A percentile compares a stretch with the other conserved stretches of the same genome.
Conservation (phyloP, 768 basidiomycete genomes). For the Suillus paluster region DNA sequence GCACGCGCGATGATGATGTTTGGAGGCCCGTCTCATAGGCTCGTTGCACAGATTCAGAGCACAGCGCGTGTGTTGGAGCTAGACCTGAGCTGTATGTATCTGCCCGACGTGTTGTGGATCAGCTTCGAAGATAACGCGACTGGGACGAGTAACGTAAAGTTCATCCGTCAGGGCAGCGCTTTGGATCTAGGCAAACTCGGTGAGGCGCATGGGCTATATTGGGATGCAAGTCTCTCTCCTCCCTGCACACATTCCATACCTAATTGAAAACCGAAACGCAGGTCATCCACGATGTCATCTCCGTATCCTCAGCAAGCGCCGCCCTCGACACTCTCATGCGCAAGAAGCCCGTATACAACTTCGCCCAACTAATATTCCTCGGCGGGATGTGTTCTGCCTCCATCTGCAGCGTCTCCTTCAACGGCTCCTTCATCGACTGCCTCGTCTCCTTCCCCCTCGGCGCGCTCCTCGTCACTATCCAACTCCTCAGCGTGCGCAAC, state of each 20-base stretch:
- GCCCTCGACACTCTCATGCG: conserved; percentile 78
- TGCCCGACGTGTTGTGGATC: conserved; percentile 77
- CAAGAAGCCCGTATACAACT: conserved; percentile 59
- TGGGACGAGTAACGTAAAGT: conserved; percentile 80
- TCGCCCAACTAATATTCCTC: conserved; percentile 65
- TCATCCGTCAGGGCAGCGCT: conserved; percentile 72
- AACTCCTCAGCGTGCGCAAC: conserved; percentile 72
- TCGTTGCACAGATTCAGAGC: conserved; percentile 80
- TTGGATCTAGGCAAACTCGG: conserved; percentile 80
- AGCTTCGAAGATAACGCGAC: conserved; percentile 83
- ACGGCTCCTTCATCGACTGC: conserved; percentile 78
- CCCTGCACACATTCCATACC: too few species aligned
- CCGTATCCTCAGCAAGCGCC: conserved; percentile 72
- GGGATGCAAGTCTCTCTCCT: conserved; percentile 52
- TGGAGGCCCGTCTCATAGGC: conserved; percentile 80
- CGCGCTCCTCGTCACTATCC: conserved; percentile 70
- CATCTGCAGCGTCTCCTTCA: conserved; percentile 75
- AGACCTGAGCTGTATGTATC: conserved; percentile 71
- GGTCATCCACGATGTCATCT: conserved; percentile 85
- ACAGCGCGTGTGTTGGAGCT: conserved; percentile 82
- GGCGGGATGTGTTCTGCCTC: conserved; percentile 79
- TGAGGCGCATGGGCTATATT: conserved; percentile 72
- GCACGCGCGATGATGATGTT: conserved; percentile 90
- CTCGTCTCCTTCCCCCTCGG: conserved; percentile 77
- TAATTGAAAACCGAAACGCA: conserved; percentile 22